phyloP scores from a whole-genome alignment of 371 early-diverging fungal genomes.

The Apophysomyces sp. region DNA sequence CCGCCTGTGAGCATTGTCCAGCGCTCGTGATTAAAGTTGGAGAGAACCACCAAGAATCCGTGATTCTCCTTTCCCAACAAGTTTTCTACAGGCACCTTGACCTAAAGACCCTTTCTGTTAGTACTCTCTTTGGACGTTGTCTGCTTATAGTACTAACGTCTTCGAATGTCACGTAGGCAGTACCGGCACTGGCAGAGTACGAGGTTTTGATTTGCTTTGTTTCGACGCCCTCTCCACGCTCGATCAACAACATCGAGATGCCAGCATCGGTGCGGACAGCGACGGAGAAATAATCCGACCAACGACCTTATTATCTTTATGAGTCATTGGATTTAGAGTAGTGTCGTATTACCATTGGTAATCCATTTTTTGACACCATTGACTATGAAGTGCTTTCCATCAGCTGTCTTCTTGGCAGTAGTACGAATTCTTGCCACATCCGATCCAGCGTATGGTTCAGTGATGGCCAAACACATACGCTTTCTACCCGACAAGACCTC shows the following conservation, averaged over 20 bases:
- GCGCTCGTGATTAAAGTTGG: constrained; percentile 80
- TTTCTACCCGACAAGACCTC: constrained; percentile 69
- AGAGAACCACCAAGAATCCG: constrained; percentile 75
- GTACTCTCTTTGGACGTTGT: too few species aligned
- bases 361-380: constrained; percentile 89
- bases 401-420: constrained; percentile 71
- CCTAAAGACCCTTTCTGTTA: too few species aligned
- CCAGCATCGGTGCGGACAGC: constrained; percentile 71
- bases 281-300: constrained; percentile 67
- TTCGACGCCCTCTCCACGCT: constrained; percentile 65
- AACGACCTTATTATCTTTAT: neutral
- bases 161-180: constrained; percentile 69
- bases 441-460: constrained; percentile 66
- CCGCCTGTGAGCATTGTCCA: constrained; percentile 82
- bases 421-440: constrained; percentile 81
- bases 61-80: constrained; percentile 84
- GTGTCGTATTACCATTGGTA: constrained; percentile 69
- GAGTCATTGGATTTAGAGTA: constrained; percentile 3
- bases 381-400: constrained; percentile 64
- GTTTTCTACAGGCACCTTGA: constrained; percentile 83
- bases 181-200: constrained; percentile 69
- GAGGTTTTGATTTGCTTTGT: constrained; percentile 70
- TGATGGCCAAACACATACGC: constrained; percentile 71
- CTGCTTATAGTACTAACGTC: constrained; percentile 40
- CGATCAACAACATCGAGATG: constrained; percentile 71